Conservation (phyloP, 768 basidiomycete species). For the Nidula microcarpa region DNA sequence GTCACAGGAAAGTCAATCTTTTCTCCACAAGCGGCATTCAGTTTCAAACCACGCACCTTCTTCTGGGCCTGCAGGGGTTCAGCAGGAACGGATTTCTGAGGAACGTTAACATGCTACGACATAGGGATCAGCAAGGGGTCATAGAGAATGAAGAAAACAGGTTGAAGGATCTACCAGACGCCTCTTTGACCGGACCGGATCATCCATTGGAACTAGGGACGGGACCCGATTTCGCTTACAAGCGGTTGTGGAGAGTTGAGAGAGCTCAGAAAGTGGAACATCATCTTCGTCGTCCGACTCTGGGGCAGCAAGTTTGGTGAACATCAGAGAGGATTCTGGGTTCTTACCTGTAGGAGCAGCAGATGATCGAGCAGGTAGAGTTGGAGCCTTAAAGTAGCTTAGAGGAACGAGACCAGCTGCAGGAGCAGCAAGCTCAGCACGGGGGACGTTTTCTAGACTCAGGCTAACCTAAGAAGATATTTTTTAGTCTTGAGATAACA, state of each 20-base stretch:
- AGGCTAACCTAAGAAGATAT: too few relatives aligned
- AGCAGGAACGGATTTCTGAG: not conserved
- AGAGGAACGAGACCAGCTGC: not conserved
- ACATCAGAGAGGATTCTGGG: not conserved
- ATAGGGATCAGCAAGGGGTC: not conserved
- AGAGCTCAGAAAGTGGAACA: conserved; percentile 17
- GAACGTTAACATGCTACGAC: not conserved
- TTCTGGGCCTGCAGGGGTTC: not conserved
- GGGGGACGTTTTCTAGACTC: too few relatives aligned
- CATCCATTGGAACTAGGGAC: conserved; percentile 5
- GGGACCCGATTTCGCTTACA: conserved; percentile 12
- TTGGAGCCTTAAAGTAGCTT: too few relatives aligned
- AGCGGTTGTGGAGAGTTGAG: conserved; percentile 3
- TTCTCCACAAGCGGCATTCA: too few relatives aligned
- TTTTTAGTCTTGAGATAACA: too few relatives aligned
- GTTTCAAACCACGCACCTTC: not conserved
- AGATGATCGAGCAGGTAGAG: too few relatives aligned
- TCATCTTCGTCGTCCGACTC: conserved; percentile 20
- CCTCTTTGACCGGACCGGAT: conserved; percentile 1
- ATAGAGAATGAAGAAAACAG: not conserved
- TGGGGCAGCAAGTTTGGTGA: conserved; percentile 5
- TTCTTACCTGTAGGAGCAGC: not conserved
- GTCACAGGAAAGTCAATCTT: too few relatives aligned
- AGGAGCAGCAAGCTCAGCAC: too few relatives aligned
- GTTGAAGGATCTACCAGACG: not conserved